A percentile compares a stretch with the other conserved stretches of the same genome.
Conservation (phyloP, 2,329 filamentous ascomycete species). For the Ambrosiella beaveri region DNA sequence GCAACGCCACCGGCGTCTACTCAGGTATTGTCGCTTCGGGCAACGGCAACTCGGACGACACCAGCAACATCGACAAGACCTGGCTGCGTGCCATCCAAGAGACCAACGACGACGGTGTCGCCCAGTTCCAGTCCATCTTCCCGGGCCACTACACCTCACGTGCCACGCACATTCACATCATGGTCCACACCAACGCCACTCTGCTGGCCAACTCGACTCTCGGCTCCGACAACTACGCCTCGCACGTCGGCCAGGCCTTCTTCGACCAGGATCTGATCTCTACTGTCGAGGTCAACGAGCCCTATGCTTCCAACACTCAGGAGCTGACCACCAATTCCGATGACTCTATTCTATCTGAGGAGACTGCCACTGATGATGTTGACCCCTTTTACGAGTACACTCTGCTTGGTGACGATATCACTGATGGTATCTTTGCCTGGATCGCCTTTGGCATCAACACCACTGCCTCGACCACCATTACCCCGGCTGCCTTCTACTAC, state of each 20-base stretch:
- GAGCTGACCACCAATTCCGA: conserved; percentile 30
- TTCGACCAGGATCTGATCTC: conserved; percentile 38
- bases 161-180: conserved; percentile 25
- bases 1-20: conserved; percentile 29
- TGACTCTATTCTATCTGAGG: conserved; percentile 30
- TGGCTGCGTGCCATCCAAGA: conserved; percentile 25
- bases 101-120: conserved; percentile 24
- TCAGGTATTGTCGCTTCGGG: conserved; percentile 22
- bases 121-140: conserved; percentile 26
- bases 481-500: conserved; percentile 20
- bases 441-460: conserved; percentile 33
- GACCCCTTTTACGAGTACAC: conserved; percentile 43
- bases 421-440: conserved; percentile 37
- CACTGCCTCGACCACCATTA: conserved; percentile 15
- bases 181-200: conserved; percentile 20
- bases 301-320: conserved; percentile 29
- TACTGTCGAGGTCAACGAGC: conserved; percentile 28
- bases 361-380: conserved; percentile 30
- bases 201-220: conserved; percentile 34
- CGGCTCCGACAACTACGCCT: conserved; percentile 26
- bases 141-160: conserved; percentile 27
- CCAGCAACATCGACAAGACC: conserved; percentile 20
- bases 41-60: conserved; percentile 20
- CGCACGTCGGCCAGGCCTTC: conserved; percentile 46
- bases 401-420: conserved; percentile 32